Evolutionary conservation across 2,329 filamentous ascomycete species (phyloP), one percentile per base, ranked within the genome.

Genomic region (Aspergillus spinulosporus): DNA sequence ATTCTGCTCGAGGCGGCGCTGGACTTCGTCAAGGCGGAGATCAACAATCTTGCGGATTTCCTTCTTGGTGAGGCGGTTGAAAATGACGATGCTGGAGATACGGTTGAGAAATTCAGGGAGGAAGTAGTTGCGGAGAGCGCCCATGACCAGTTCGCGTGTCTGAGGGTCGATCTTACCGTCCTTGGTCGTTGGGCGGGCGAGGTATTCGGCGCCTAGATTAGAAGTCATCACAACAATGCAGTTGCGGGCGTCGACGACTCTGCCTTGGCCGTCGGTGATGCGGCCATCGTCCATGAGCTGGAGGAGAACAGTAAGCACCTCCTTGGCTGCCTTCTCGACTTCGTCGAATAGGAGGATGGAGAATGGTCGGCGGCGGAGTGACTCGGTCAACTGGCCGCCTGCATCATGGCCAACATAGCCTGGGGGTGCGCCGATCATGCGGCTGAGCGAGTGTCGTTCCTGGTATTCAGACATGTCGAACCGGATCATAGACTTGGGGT

Each of bases 391-490:
- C 73, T 99, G 94, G 52, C 94, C 94, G 65, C 94, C 94, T 32
- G 94, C 86, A 69, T 99, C 94, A 72, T 99, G 93, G 12, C 94
- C 94, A 58, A 99, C 92, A 65, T 99, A 99, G 62, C 94, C 94
- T 4, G 94, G 94, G 15, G 94, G 94, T 15, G 94, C 92, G 72
- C 94, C 94, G 66, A 99, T 99, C 91, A 99, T 97, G 59, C 94
- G 87, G 72, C 91, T 96, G 11, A 99, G 84, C 0, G 93, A 89
- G 73, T 99, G 94, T 4, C 93, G 88, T 76, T 99, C 94, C 75
- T 99, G 95, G 75, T 99, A 99, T 76, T 99, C 94, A 4, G 93
- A 97, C 94, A 99, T 99, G 73, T 99, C 94, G 78, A 99, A 96
- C 39, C 94, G 89, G 67, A 99, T 96, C 94, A 99, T 97, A 34